Evolutionary conservation across 345 rosid species (phyloP).

Genomic region (Eucalyptus brandiana): DNA sequence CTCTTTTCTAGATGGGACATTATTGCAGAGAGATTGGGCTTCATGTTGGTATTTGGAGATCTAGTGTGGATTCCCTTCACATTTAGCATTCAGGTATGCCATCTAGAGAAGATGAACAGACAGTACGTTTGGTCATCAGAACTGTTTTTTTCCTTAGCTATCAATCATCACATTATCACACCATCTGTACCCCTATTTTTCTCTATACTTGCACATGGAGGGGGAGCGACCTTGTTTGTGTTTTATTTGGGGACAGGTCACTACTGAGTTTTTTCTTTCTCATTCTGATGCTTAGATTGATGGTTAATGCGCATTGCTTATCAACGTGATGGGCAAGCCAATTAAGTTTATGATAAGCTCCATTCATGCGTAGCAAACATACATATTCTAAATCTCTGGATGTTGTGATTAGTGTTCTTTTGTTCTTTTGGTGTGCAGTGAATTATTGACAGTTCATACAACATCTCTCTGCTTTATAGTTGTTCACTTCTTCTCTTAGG

Average conservation of each 20-base stretch:
- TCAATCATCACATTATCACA: not conserved
- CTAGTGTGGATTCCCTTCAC: constrained; percentile 95
- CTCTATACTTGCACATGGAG: not conserved
- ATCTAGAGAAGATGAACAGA: not conserved
- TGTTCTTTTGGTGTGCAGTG: not conserved
- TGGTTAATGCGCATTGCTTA: not conserved
- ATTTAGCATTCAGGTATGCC: constrained; percentile 80
- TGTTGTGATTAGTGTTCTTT: not conserved
- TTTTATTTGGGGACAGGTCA: not conserved
- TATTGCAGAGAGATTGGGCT: constrained; percentile 92
- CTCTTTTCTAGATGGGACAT: constrained; percentile 72
- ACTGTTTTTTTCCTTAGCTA: not conserved
- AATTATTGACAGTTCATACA: not conserved
- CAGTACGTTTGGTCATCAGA: not conserved
- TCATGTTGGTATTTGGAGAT: constrained; percentile 97
- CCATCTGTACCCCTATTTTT: too few relatives aligned
- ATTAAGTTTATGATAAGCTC: not conserved
- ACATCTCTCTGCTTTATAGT: not conserved
- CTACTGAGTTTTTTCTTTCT: not conserved
- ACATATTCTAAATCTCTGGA: not conserved
- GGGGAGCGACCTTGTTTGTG: not conserved
- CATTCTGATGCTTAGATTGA: not conserved
- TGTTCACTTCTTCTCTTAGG: not conserved
- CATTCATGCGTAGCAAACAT: not conserved
- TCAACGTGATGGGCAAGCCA: not conserved